phyloP scores from a whole-genome alignment of 495 filamentous ascomycete genomes.

The Annulohypoxylon maeteangense region DNA sequence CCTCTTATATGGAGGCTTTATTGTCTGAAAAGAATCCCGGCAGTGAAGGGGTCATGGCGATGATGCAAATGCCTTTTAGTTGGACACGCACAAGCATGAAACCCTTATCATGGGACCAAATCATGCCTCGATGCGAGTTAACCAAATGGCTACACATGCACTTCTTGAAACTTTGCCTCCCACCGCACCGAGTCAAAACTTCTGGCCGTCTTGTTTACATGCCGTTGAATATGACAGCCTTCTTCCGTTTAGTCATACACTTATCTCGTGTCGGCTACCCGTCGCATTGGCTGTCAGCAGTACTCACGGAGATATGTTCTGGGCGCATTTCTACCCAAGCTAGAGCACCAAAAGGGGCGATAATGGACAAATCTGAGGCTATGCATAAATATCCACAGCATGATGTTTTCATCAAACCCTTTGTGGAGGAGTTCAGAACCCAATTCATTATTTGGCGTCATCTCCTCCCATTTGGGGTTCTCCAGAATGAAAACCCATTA shows the following conservation, averaged over 20 bases:
- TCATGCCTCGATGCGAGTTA: not conserved
- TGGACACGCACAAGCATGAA: not conserved
- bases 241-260: not conserved
- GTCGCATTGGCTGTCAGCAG: not conserved
- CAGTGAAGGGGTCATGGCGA: not conserved
- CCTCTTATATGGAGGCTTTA: not conserved
- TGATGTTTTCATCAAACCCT: not conserved
- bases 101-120: not conserved
- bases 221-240: not conserved
- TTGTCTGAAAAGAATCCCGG: not conserved
- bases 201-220: not conserved
- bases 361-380: not conserved
- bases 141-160: not conserved
- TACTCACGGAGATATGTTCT: not conserved
- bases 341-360: not conserved
- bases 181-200: not conserved
- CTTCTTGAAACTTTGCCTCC: not conserved
- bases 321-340: not conserved
- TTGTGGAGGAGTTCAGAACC: not conserved
- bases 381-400: not conserved
- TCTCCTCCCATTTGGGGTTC: not conserved
- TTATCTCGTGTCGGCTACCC: not conserved
- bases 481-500: not conserved
- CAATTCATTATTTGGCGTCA: not conserved
- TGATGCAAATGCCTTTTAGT: not conserved